These are phyloP conservation scores for Cryptococcus amylolentus DNA, from an alignment of 1,284 basidiomycete genomes.

Conservation along the genomic window DNA sequence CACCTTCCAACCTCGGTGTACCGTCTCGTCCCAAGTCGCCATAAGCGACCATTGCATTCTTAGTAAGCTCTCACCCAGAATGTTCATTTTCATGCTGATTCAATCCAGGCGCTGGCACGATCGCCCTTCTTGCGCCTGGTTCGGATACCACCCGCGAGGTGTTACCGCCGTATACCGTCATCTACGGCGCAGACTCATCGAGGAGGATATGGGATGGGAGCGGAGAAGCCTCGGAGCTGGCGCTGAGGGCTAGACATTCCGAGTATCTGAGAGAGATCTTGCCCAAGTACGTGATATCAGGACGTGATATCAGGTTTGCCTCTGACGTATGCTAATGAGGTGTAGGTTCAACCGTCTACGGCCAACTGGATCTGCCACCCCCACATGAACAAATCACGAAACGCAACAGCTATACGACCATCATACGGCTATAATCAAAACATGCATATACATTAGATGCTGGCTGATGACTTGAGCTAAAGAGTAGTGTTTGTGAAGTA, in stretches of 20 bases:
- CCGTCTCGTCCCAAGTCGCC: slow-evolving; percentile 72
- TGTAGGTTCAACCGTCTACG: slow-evolving; percentile 24
- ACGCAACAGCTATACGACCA: too few relatives aligned
- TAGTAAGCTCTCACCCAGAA: slow-evolving; percentile 60
- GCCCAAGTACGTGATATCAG: slow-evolving; percentile 60
- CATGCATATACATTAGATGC: not conserved
- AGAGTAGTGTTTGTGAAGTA: too few relatives aligned
- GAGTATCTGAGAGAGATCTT: slow-evolving; percentile 87
- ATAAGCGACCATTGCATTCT: slow-evolving; percentile 76
- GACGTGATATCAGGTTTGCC: not conserved
- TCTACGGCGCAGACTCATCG: slow-evolving; percentile 72
- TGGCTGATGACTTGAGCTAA: too few relatives aligned
- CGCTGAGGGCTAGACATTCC: slow-evolving; percentile 77
- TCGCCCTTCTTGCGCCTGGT: slow-evolving; percentile 9
- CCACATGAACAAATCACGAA: too few relatives aligned
- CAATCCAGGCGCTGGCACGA: slow-evolving; percentile 12
- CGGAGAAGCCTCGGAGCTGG: slow-evolving; percentile 76
- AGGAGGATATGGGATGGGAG: slow-evolving; percentile 78
- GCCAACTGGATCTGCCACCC: not conserved
- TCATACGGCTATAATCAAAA: too few relatives aligned
- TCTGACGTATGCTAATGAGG: not conserved
- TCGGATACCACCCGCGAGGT: slow-evolving; percentile 56
- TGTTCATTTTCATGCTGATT: not conserved
- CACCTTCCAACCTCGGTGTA: slow-evolving; percentile 73
- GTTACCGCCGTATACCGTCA: slow-evolving; percentile 77